Evolutionary conservation across 1,284 basidiomycete species (phyloP).

Genomic region (Fomitopsis pinicola): DNA sequence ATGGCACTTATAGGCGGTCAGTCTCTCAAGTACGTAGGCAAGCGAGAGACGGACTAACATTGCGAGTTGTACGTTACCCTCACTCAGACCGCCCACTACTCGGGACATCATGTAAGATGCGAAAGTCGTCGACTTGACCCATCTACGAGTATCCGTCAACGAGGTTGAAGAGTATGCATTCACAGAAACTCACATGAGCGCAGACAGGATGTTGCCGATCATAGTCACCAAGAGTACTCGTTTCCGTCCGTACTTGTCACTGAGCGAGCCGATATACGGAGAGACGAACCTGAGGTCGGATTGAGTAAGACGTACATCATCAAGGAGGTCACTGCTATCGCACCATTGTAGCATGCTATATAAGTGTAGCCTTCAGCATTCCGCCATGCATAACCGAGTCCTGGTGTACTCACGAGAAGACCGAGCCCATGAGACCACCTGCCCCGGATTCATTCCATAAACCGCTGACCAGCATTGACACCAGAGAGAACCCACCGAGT

Average conservation of each 20-base stretch:
- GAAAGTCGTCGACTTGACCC: slow-evolving; percentile 86
- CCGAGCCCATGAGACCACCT: slow-evolving; percentile 85
- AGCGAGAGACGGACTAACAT: slow-evolving; percentile 45
- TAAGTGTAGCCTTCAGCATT: neutral
- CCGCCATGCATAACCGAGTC: neutral
- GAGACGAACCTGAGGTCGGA: slow-evolving; percentile 52
- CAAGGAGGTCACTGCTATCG: neutral
- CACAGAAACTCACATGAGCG: slow-evolving; percentile 56
- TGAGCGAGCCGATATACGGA: slow-evolving; percentile 77
- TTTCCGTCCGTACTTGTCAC: slow-evolving; percentile 85
- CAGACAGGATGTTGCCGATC: slow-evolving; percentile 88
- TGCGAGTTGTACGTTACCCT: slow-evolving; percentile 82
- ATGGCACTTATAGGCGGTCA: slow-evolving; percentile 57
- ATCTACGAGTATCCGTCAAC: slow-evolving; percentile 39
- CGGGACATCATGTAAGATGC: slow-evolving; percentile 85
- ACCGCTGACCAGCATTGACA: neutral
- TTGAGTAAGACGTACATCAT: neutral
- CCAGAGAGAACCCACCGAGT: slow-evolving; percentile 42
- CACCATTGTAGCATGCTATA: slow-evolving; percentile 7
- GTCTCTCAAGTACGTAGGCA: slow-evolving; percentile 2
- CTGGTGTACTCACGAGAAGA: slow-evolving; percentile 69
- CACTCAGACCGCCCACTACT: slow-evolving; percentile 84
- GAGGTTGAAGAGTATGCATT: neutral
- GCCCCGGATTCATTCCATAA: slow-evolving; percentile 15
- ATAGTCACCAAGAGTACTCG: slow-evolving; percentile 78